Evolutionary conservation across 345 rosid genomes (phyloP).

Genomic region (Barbarea vulgaris): DNA sequence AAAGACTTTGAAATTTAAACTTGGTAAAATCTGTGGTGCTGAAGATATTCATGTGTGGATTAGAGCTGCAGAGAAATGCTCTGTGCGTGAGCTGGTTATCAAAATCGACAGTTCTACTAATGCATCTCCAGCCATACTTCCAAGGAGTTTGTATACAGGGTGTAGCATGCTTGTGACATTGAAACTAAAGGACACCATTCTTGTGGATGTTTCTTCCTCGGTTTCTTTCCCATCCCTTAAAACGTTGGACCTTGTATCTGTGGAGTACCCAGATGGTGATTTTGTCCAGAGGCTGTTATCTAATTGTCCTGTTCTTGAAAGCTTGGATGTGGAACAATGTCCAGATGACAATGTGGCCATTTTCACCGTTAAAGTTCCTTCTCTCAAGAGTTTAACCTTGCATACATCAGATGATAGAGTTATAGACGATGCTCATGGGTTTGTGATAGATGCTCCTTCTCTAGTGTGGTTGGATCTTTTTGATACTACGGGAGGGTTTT

Average conservation of each 20-base stretch:
- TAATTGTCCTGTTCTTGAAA: conserved; percentile 24
- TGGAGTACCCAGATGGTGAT: not conserved
- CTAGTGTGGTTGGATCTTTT: not conserved
- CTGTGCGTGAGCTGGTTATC: not conserved
- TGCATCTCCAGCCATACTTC: not conserved
- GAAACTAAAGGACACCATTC: not conserved
- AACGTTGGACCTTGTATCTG: not conserved
- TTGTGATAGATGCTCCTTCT: conserved; percentile 25
- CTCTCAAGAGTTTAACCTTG: conserved; percentile 7
- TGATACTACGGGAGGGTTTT: not conserved
- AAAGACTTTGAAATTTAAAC: conserved; percentile 10
- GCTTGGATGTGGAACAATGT: not conserved
- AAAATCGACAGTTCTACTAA: not conserved
- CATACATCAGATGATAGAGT: not conserved
- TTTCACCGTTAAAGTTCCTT: not conserved
- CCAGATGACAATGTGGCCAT: not conserved
- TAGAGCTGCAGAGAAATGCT: not conserved
- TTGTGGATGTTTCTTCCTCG: not conserved
- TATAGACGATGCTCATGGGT: not conserved
- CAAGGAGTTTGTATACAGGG: not conserved
- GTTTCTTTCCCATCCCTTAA: conserved; percentile 9
- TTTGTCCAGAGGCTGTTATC: conserved; percentile 18
- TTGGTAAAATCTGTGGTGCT: not conserved
- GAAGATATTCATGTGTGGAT: conserved; percentile 7
- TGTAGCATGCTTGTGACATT: conserved; percentile 21